Evolutionary conservation across 352 stramenopile species (phyloP).

Genomic region (Labyrinthula sp.): DNA sequence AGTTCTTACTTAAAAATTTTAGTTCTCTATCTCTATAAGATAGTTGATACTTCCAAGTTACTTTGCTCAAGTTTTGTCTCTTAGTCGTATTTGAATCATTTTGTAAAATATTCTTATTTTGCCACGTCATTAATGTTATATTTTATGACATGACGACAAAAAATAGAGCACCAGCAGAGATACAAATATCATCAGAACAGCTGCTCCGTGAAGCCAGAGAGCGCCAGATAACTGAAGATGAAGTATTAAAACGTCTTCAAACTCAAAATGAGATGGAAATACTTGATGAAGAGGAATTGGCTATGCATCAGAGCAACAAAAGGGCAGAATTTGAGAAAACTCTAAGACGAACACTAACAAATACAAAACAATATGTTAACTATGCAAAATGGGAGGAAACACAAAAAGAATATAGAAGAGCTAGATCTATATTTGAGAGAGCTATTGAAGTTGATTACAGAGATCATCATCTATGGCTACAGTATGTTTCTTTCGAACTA

Average conservation of each 20-base stretch:
- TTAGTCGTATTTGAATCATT: no score
- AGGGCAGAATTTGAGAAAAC: constrained; percentile 78
- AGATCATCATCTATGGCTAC: constrained; percentile 76
- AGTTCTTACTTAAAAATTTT: no score
- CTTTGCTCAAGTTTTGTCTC: no score
- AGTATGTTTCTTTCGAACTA: constrained; percentile 98
- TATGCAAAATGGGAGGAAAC: constrained; percentile 95
- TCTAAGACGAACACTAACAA: constrained; percentile 72
- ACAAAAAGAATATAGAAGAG: constrained; percentile 87
- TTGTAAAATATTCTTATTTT: no score
- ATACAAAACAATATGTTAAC: constrained; percentile 33
- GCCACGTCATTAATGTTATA: no score
- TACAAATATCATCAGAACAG: constrained; percentile 98
- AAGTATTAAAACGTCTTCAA: constrained; percentile 9
- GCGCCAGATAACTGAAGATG: constrained; percentile 42
- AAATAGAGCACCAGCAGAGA: constrained; percentile 87
- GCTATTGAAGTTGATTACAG: constrained; percentile 90
- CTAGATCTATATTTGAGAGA: constrained; percentile 85
- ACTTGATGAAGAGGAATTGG: constrained; percentile 64
- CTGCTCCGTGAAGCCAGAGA: constrained; percentile 72
- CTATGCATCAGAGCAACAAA: constrained; percentile 69
- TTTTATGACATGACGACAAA: no score
- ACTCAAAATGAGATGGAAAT: constrained; percentile 39
- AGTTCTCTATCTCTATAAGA: no score
- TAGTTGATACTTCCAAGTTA: no score